Evolutionary conservation across 129 eudicot species (phyloP).

Genomic region (Dittrichia graveolens): DNA sequence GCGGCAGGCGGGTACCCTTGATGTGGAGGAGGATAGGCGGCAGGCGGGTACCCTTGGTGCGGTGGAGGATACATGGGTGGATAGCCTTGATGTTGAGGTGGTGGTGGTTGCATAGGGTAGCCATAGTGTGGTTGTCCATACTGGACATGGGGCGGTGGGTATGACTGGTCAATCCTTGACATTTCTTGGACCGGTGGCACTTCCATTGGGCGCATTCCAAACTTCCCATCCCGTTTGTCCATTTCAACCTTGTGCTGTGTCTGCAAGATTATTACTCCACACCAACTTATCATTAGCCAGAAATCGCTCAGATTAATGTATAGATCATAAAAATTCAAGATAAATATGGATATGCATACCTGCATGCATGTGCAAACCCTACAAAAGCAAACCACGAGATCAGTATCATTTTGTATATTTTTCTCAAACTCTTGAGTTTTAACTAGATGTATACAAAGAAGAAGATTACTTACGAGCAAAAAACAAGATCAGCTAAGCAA

Average conservation of each 20-base stretch:
- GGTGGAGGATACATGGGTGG: constrained; percentile 48
- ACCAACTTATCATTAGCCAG: not conserved
- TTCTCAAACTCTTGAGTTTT: not conserved
- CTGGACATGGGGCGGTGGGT: constrained; percentile 35
- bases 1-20: constrained; percentile 33
- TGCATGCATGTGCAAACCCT: constrained; percentile 97
- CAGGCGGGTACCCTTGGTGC: constrained; percentile 37
- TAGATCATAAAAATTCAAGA: not conserved
- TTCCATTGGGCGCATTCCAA: constrained; percentile 70
- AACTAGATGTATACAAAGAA: not conserved
- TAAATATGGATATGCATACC: constrained; percentile 41
- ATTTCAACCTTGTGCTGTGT: constrained; percentile 97
- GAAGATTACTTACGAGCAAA: constrained; percentile 73
- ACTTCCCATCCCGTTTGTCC: constrained; percentile 95
- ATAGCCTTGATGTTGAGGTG: constrained; percentile 44
- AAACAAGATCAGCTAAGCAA: constrained; percentile 75
- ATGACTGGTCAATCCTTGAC: constrained; percentile 87
- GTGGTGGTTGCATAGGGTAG: constrained; percentile 37
- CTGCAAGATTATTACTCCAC: constrained; percentile 35
- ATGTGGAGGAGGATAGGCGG: constrained; percentile 28
- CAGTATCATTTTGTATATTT: constrained; percentile 8
- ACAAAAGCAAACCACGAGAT: constrained; percentile 34
- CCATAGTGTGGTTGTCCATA: constrained; percentile 46
- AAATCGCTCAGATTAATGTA: not conserved
- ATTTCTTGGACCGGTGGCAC: constrained; percentile 79